Conservation (phyloP, 2,329 filamentous ascomycete species). For the Alternaria conjuncta region DNA sequence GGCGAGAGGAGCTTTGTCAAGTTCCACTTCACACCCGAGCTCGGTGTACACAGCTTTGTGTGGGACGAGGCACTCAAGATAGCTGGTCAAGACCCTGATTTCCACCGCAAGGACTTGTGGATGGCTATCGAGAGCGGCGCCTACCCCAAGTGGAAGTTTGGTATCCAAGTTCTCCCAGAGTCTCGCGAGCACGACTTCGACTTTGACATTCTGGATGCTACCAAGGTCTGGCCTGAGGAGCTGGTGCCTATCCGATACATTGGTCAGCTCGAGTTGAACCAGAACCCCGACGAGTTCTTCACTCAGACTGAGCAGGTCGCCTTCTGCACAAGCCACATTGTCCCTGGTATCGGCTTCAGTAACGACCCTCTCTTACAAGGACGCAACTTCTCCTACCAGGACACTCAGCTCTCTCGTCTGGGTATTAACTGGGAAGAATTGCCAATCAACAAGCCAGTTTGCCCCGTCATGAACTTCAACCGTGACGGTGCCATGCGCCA, state of each 20-base stretch:
- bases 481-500: constrained; percentile 77
- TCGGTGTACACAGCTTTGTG: constrained; percentile 77
- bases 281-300: constrained; percentile 82
- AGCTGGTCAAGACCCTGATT: constrained; percentile 69
- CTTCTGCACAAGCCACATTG: constrained; percentile 80
- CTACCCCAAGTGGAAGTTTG: constrained; percentile 81
- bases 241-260: constrained; percentile 77
- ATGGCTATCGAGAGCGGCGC: constrained; percentile 75
- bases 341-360: constrained; percentile 78
- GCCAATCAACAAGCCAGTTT: constrained; percentile 77
- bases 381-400: constrained; percentile 71
- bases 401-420: constrained; percentile 73
- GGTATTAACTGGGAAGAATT: constrained; percentile 79
- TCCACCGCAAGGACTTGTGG: constrained; percentile 78
- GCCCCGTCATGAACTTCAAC: constrained; percentile 77
- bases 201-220: constrained; percentile 84
- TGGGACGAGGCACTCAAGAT: constrained; percentile 83
- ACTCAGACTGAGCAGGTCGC: constrained; percentile 82
- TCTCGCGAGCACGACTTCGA: constrained; percentile 77
- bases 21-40: constrained; percentile 75
- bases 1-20: constrained; percentile 77
- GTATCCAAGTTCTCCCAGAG: constrained; percentile 79
- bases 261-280: constrained; percentile 79
- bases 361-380: constrained; percentile 78
- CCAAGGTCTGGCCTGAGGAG: constrained; percentile 86